Evolutionary conservation across 257 asterid species (phyloP).

Genomic region (Nicotiana otophora): DNA sequence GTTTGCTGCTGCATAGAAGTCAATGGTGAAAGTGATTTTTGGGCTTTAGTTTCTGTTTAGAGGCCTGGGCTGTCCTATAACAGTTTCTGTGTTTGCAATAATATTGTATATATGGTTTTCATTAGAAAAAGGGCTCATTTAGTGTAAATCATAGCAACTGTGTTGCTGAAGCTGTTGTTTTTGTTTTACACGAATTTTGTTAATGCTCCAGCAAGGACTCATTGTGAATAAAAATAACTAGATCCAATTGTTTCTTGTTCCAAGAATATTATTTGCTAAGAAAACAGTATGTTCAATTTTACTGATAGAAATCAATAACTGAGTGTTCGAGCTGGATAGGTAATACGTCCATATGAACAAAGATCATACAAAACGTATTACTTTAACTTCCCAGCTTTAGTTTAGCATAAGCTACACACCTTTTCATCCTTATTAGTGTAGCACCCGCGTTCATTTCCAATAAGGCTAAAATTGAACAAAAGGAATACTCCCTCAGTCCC

Average conservation of each 20-base stretch:
- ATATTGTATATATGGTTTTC: neutral
- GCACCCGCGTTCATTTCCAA: no score
- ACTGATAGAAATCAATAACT: neutral
- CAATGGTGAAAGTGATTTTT: neutral
- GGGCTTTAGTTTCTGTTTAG: neutral
- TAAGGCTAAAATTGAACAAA: no score
- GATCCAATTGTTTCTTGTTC: neutral
- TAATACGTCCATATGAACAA: neutral
- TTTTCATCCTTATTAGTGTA: no score
- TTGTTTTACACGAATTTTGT: neutral
- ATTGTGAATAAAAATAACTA: neutral
- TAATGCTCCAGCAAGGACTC: neutral
- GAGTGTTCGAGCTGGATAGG: neutral
- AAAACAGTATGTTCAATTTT: no score
- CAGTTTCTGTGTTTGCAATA: neutral
- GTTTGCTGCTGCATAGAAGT: constrained; percentile 1
- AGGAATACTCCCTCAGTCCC: no score
- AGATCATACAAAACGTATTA: no score
- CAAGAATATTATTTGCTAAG: neutral
- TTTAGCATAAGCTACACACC: no score
- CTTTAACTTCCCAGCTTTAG: no score
- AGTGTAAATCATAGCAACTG: neutral
- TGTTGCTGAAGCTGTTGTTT: neutral
- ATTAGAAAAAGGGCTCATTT: neutral
- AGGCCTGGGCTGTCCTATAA: neutral